Evolutionary conservation across 176 grass and related monocot species (phyloP).

Genomic region (Oryza brachyantha): DNA sequence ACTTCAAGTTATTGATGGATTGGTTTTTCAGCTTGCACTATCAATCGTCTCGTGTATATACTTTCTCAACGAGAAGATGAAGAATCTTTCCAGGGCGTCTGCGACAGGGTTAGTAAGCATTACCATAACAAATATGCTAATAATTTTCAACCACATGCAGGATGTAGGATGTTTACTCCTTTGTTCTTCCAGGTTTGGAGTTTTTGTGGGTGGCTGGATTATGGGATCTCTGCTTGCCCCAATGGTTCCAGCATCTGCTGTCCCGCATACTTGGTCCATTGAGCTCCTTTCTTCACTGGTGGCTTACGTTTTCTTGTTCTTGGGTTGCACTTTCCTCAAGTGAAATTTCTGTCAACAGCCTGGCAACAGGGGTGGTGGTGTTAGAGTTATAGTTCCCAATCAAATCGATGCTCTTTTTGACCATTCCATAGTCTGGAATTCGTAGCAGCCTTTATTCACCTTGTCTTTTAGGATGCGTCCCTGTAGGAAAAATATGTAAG

Average conservation of each 20-base stretch:
- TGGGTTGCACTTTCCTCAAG: conserved; percentile 73
- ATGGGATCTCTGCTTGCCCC: conserved; percentile 67
- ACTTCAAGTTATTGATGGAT: conserved; percentile 16
- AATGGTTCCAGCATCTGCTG: conserved; percentile 48
- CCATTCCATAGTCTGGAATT: background rate
- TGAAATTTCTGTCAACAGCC: conserved; percentile 12
- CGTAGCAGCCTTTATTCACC: background rate
- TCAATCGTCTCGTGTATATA: conserved; percentile 75
- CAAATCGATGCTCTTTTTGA: background rate
- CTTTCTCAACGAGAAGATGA: conserved; percentile 97
- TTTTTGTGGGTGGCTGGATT: conserved; percentile 71
- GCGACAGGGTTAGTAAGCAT: conserved; percentile 68
- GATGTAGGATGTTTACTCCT: conserved; percentile 1
- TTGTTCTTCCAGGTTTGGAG: conserved; percentile 56
- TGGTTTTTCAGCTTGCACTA: conserved; percentile 64
- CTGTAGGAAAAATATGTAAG: background rate
- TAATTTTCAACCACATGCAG: background rate
- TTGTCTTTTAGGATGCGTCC: conserved; percentile 23
- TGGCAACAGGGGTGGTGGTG: background rate
- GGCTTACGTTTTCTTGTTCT: conserved; percentile 79
- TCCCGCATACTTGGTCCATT: conserved; percentile 69
- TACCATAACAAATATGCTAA: background rate
- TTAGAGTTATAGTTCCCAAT: background rate
- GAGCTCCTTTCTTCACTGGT: conserved; percentile 80
- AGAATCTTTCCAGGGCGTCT: conserved; percentile 65